A percentile compares a stretch with the other conserved stretches of the same genome.
Evolutionary conservation across 1,284 basidiomycete genomes (phyloP).

Genomic region (Hemileia vastatrix): DNA sequence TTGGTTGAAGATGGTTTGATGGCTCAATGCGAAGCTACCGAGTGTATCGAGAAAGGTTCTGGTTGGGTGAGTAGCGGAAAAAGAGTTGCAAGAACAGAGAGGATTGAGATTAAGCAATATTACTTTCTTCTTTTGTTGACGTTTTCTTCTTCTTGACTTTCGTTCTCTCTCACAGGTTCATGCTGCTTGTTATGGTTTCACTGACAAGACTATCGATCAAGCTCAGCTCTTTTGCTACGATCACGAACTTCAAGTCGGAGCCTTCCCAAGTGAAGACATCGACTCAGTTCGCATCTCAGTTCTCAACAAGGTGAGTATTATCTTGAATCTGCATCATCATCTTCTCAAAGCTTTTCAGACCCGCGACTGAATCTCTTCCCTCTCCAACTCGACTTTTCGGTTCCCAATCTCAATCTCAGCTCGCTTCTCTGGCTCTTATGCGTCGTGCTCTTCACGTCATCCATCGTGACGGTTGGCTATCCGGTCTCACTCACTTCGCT

Average conservation of each 20-base stretch:
- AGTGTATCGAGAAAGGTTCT: not conserved
- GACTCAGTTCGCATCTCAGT: not conserved
- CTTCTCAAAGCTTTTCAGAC: not conserved
- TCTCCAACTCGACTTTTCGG: not conserved
- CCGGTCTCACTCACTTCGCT: not conserved
- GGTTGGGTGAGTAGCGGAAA: not conserved
- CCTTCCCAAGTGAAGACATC: not conserved
- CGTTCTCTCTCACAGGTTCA: constrained; percentile 5
- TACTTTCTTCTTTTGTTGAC: constrained; percentile 6
- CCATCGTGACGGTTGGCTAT: constrained; percentile 9
- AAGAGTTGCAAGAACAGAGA: not conserved
- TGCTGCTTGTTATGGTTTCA: constrained; percentile 11
- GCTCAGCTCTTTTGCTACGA: constrained; percentile 12
- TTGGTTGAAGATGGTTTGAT: not conserved
- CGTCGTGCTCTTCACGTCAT: constrained; percentile 12
- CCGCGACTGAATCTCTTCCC: too few relatives aligned
- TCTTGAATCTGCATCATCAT: not conserved
- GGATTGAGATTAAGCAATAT: not conserved
- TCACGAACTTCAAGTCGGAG: not conserved
- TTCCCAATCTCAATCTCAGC: not conserved
- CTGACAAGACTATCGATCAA: not conserved
- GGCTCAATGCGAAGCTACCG: not conserved
- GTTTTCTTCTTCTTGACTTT: not conserved
- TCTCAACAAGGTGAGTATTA: not conserved
- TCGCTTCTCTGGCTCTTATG: constrained; percentile 8